Percentiles rank a stretch among this genome's conserved stretches.
These are phyloP conservation scores for Musa balbisiana DNA, from an alignment of 202 grass and related monocot genomes.

Conservation along the genomic window DNA sequence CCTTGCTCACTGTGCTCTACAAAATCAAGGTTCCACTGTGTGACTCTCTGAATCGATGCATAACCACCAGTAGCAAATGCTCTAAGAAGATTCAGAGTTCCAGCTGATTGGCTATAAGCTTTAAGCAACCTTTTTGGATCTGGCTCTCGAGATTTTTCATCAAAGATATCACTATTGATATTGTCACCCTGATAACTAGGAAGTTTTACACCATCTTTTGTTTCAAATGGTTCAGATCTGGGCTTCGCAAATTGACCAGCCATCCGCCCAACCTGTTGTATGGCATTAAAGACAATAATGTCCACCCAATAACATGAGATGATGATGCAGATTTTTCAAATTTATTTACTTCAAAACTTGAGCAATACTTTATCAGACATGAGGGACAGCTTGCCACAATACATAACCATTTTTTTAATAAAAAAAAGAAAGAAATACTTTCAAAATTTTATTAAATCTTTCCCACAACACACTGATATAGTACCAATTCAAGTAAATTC, in stretches of 20 bases:
- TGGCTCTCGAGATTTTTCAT: slow-evolving; percentile 51
- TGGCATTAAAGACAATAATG: background rate
- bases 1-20: slow-evolving; percentile 43
- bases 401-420: background rate
- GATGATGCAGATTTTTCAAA: background rate
- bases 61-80: slow-evolving; percentile 62
- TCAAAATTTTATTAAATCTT: no score
- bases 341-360: background rate
- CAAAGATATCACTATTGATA: slow-evolving; percentile 51
- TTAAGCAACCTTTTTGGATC: slow-evolving; percentile 55
- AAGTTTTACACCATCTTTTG: slow-evolving; percentile 46
- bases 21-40: slow-evolving; percentile 72
- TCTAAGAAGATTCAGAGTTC: slow-evolving; percentile 67
- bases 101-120: slow-evolving; percentile 64
- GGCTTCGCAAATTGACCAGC: slow-evolving; percentile 76
- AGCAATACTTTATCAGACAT: background rate
- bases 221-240: slow-evolving; percentile 54
- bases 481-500: no score
- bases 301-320: background rate
- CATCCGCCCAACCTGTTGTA: slow-evolving; percentile 71
- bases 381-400: background rate
- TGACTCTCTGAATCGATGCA: slow-evolving; percentile 56
- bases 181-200: slow-evolving; percentile 64
- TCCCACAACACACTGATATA: no score
- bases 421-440: no score